Evolutionary conservation across 2,329 filamentous ascomycete genomes (phyloP), one percentile per base, ranked within the genome.

Genomic region (Ramularia endophylla): DNA sequence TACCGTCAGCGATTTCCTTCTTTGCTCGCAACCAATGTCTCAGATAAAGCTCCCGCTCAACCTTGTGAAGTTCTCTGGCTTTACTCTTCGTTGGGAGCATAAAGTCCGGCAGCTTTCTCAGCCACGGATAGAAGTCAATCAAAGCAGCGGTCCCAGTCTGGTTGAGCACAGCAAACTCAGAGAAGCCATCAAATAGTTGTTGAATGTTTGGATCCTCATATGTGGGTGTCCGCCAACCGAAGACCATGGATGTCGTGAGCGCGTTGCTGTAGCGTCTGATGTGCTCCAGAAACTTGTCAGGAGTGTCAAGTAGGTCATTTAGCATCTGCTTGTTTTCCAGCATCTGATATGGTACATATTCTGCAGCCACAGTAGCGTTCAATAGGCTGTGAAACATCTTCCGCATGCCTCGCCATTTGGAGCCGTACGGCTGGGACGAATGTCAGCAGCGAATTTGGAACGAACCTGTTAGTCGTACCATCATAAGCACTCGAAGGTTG

Each of bases 291-390:
- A 71, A 72, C 1, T 62, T 43, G 1, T 66, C 48, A 0, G 73
- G 73, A 5, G 57, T 44, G 0, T 69, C 64, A 3, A 77, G 49
- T 13, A 79, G 56, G 5, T 71, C 69, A 32, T 61, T 46, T 15
- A 76, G 59, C 73, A 79, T 73, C 36, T 71, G 67, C 51, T 71
- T 74, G 55, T 71, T 74, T 53, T 79, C 75, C 2, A 78, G 62
- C 35, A 72, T 66, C 48, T 78, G 74, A 47, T 77, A 78, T 2
- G 71, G 66, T 2, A 77, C 65, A 43, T 80, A 80, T 9, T 44
- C 45, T 15, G 29, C 30, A 3, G 71, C 65, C 1, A 66, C 63
- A 0, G 61, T 67, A 38, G 71, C 55, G 47, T 75, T 73, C 19
- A 77, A 66, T 2, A 73, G 61, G 2, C 57, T 60, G 51, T 75